Evolutionary conservation across 805 yeast species (phyloP), one percentile per base, ranked within the genome.

Genomic region (Lipomyces orientalis): DNA sequence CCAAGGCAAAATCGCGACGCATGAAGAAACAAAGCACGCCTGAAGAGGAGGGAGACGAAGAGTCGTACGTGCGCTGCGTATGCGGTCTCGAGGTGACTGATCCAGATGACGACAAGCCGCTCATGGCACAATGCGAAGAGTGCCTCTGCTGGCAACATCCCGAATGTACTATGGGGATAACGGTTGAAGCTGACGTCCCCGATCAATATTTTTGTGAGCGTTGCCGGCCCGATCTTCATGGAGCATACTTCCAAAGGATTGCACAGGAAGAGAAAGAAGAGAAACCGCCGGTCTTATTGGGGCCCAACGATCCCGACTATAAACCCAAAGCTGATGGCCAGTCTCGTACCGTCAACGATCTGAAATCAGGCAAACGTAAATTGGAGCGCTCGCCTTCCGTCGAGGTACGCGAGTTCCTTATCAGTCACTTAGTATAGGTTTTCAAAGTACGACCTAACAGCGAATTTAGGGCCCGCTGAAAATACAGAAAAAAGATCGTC

Each of bases 71-170:
- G 16, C 64, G 75, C 6, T 78, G 80, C 59, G 70, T 75, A 9
- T 78, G 80, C 68, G 80, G 79, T 2, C 73, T 69, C n/a, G 69
- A 63, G 0, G 64, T 64, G 4, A 51, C 58, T 19, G 73, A 65
- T 22, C 78, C 70, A 6, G 75, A 78, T 16, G 79, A 75, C 57
- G 80, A 80, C 33, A 81, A 79, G 33, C 85, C 87, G 25, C 76
- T 79, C 19, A 87, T 88, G 89, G 84, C 86, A 25, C 86, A 86
- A 75, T 89, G 93, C 77, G 91, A 87, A 59, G 74, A 77, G 46
- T 89, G 93, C 75, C 75, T 80, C 60, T 83, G 87, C 4, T 89
- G 92, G 92, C 93, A 89, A 76, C 93, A 89, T 74, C 83, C 87
- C 16, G 78, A 74, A 64, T 89, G 93, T 75, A 82, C 87, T 82